These are phyloP conservation scores for Talaromyces sp. DNA, from an alignment of 2,329 filamentous ascomycete genomes.

Conservation along the genomic window DNA sequence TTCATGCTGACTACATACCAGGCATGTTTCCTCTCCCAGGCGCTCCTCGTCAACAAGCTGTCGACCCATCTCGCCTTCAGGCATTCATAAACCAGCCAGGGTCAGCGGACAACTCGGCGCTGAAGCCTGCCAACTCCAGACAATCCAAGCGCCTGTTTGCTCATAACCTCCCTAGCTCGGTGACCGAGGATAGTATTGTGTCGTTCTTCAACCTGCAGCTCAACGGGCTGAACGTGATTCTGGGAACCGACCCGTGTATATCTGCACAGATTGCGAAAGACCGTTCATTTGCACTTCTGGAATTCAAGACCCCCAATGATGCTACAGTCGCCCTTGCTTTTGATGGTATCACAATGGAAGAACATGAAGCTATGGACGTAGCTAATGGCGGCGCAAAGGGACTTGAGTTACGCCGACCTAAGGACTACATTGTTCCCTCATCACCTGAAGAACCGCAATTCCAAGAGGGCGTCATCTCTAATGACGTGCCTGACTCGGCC, in stretches of 20 bases:
- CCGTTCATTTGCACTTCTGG: conserved; percentile 73
- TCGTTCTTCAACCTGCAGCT: conserved; percentile 95
- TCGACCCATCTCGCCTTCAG: conserved; percentile 90
- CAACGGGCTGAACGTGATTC: conserved; percentile 90
- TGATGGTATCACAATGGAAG: conserved; percentile 83
- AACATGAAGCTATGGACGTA: conserved; percentile 54
- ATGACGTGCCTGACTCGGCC: conserved; percentile 79
- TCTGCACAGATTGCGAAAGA: conserved; percentile 78
- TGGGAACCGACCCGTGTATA: conserved; percentile 76
- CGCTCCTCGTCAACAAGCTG: conserved; percentile 86
- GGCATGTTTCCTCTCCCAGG: conserved; percentile 98
- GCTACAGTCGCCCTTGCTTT: conserved; percentile 86
- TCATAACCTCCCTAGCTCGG: conserved; percentile 68
- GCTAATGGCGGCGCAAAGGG: conserved; percentile 50
- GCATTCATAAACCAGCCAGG: conserved; percentile 92
- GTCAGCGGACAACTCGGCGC: conserved; percentile 63
- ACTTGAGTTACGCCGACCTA: conserved; percentile 76
- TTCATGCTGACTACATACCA: conserved; percentile 5
- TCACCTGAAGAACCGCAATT: conserved; percentile 65
- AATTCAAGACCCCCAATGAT: conserved; percentile 83
- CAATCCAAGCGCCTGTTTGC: conserved; percentile 90
- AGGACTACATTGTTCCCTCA: conserved; percentile 87
- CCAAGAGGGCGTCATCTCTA: conserved; percentile 71
- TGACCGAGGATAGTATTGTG: conserved; percentile 70
- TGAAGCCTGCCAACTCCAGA: conserved; percentile 88